Evolutionary conservation across 2,329 filamentous ascomycete genomes (phyloP).

Genomic region (Sclerotinia subarctica): DNA sequence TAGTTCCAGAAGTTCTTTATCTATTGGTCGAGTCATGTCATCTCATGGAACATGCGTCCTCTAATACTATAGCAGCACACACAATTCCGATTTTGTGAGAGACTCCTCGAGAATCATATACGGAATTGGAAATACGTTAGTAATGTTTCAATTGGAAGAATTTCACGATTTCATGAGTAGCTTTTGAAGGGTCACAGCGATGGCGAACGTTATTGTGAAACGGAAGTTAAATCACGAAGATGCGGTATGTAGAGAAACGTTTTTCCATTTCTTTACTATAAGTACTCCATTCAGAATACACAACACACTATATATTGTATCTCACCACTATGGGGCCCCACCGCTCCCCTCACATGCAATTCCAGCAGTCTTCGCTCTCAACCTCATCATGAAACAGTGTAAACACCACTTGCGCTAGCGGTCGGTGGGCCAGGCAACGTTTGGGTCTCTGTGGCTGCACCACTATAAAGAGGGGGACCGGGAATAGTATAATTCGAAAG

Average conservation of each 20-base stretch:
- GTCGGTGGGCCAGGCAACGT: conserved; percentile 28
- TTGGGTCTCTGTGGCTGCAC: conserved; percentile 26
- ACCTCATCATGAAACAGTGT: conserved; percentile 19
- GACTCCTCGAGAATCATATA: too few relatives aligned
- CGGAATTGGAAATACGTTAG: neutral
- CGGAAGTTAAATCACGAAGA: neutral
- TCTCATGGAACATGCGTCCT: neutral
- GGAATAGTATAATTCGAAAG: conserved; percentile 39
- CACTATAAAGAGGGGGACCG: conserved; percentile 38
- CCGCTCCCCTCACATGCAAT: neutral
- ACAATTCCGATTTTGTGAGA: too few relatives aligned
- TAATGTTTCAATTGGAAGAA: neutral
- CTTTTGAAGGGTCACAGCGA: too few relatives aligned
- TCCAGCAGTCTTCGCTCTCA: neutral
- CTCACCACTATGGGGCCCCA: too few relatives aligned
- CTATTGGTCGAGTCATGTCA: neutral
- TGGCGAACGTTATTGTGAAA: neutral
- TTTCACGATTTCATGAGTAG: neutral
- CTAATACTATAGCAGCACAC: too few relatives aligned
- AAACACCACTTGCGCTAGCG: conserved; percentile 27
- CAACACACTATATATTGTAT: neutral
- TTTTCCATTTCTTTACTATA: neutral
- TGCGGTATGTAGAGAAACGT: neutral
- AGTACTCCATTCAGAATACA: neutral
- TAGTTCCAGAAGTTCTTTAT: neutral